A percentile compares a stretch with the other conserved stretches of the same genome.
phyloP scores from a whole-genome alignment of 1,284 basidiomycete genomes.

The Phellopilus nigrolimitatus region DNA sequence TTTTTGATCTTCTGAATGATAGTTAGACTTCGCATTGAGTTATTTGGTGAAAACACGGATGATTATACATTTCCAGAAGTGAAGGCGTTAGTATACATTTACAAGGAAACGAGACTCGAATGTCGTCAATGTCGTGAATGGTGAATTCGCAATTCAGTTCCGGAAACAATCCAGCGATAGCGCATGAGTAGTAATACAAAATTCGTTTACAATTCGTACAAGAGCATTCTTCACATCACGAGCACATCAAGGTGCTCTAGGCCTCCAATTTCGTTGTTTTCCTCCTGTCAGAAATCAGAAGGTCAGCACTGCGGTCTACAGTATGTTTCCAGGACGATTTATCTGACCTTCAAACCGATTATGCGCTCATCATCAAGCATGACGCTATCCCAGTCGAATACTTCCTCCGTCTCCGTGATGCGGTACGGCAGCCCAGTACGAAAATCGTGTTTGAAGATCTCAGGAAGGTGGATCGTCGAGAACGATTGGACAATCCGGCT shows the following conservation, averaged over 20 bases:
- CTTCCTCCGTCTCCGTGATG: slow-evolving; percentile 5
- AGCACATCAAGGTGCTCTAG: background rate
- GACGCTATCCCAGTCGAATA: slow-evolving; percentile 15
- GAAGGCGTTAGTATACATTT: too few relatives aligned
- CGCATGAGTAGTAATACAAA: too few relatives aligned
- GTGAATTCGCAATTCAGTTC: too few relatives aligned
- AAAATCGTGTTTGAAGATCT: slow-evolving; percentile 10
- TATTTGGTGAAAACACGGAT: too few relatives aligned
- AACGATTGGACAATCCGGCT: background rate
- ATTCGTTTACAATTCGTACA: too few relatives aligned
- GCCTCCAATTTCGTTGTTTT: background rate
- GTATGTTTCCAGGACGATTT: background rate
- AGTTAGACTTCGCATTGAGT: too few relatives aligned
- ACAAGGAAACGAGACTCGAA: too few relatives aligned
- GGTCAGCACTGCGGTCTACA: background rate
- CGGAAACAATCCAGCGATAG: too few relatives aligned
- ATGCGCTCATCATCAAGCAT: slow-evolving; percentile 17
- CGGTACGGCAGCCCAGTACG: slow-evolving; percentile 14
- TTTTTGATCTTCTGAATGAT: too few relatives aligned
- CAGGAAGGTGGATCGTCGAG: slow-evolving; percentile 1
- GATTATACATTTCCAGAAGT: too few relatives aligned
- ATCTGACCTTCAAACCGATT: slow-evolving; percentile 13
- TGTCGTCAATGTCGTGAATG: too few relatives aligned
- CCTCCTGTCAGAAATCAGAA: background rate
- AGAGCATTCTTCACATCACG: slow-evolving; percentile 27